phyloP scores from a whole-genome alignment of 202 grass and related monocot genomes.

The Setaria italica region DNA sequence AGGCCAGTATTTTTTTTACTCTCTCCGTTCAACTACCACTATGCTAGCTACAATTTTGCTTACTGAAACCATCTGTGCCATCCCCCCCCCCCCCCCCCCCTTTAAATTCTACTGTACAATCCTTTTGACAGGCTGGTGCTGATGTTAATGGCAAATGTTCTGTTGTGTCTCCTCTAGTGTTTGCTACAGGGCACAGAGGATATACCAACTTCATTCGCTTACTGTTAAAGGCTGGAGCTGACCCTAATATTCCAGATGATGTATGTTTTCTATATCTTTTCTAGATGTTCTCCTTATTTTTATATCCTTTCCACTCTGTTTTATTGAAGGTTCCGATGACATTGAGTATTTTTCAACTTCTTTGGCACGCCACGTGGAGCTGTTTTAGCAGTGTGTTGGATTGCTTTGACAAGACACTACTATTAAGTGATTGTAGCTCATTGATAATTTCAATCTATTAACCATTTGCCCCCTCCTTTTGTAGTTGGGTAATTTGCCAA shows the following conservation, averaged over 20 bases:
- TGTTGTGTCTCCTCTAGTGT: not conserved
- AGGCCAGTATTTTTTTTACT: constrained; percentile 39
- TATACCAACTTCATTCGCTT: constrained; percentile 43
- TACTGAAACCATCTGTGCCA: not conserved
- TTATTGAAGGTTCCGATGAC: constrained; percentile 3
- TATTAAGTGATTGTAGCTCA: not conserved
- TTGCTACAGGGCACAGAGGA: constrained; percentile 38
- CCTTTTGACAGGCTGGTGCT: constrained; percentile 54
- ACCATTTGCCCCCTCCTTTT: not conserved
- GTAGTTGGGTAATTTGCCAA: constrained; percentile 46
- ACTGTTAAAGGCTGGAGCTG: constrained; percentile 56
- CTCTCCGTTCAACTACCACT: not conserved
- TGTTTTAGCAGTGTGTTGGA: not conserved
- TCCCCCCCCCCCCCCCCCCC: too few relatives aligned
- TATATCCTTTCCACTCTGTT: not conserved
- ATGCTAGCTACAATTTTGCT: not conserved
- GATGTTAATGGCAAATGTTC: constrained; percentile 45
- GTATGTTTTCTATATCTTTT: constrained; percentile 32
- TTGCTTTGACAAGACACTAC: not conserved
- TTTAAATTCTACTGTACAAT: constrained; percentile 14
- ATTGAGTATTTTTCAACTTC: not conserved
- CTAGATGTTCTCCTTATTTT: constrained; percentile 8
- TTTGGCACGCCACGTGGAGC: not conserved
- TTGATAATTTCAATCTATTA: not conserved
- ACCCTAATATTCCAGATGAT: constrained; percentile 60